Base-by-base conservation (phyloP, 2,329 filamentous ascomycete species). In the Bipolaris sorokiniana region DNA sequence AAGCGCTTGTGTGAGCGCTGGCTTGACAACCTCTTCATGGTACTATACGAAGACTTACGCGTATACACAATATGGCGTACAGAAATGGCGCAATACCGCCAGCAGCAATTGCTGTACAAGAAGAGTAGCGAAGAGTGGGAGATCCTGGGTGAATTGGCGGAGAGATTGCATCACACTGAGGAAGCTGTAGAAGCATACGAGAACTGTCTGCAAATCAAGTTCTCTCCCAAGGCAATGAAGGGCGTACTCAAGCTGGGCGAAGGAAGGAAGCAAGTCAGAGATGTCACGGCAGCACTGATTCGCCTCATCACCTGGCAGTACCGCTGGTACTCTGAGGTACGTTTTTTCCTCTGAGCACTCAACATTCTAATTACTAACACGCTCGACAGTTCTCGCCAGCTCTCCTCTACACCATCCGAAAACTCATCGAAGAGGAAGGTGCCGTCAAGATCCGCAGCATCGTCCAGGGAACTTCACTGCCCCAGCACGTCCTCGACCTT, bases 1-100 rank as follows among this genome's bases (percentile, higher is more conserved):
- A 99, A 99, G 80, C 89, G 95, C 0, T 86, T 99, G 1, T 99
- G 95, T 72, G 95, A 99, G 78, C 88, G 95, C 66, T 99, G 95
- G 95, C 85, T 99, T 2, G 95, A 99, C 78, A 98, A 96, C 70
- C 84, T 99, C 20, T 99, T 99, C 81, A 99, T 99, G 95, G 95
- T 98, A 0, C 84, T 99, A 2, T 99, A 99, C 76, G 95, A 99
- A 77, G 95, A 99, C 72, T 84, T 99, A 16, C 91, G 95, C 48
- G 94, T 99, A 44, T 99, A 99, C 81, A 99, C 95, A 11, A 99
- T 99, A 76, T 99, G 95, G 95, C 89, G 95, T 54, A 98, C 95
- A 0, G 95, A 99, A 76, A 95, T 98, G 87, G 91, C 92, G 0
- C 94, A 98, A 75, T 97, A 93, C 74, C 89, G 91, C 20, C 91